Conservation (phyloP, 208 protist species). For the Tritrichomonas musculus region DNA sequence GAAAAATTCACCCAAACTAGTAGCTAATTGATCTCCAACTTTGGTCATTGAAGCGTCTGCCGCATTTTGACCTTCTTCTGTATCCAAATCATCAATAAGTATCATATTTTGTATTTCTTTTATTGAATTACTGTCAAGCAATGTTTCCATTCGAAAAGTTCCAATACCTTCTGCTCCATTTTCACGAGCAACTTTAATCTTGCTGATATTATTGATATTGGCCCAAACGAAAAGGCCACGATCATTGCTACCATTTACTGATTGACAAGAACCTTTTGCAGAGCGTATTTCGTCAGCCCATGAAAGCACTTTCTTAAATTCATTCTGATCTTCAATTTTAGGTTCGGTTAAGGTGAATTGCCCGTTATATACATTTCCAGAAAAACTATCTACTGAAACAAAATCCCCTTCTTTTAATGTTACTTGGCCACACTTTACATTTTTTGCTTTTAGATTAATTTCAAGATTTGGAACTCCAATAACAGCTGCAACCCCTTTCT, state of each 20-base stretch:
- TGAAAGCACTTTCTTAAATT: neutral
- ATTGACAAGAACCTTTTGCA: neutral
- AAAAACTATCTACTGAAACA: neutral
- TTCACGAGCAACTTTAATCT: neutral
- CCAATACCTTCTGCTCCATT: neutral
- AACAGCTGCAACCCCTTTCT: neutral
- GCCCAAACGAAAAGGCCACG: neutral
- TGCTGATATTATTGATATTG: neutral
- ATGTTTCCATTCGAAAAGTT: neutral
- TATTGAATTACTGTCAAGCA: neutral
- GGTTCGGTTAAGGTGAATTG: neutral
- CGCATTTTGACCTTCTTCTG: too few species aligned
- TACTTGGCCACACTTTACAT: neutral
- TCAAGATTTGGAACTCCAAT: neutral
- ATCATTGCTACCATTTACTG: neutral
- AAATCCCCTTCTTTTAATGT: neutral
- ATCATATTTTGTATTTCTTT: neutral
- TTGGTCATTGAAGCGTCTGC: neutral
- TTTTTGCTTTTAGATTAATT: neutral
- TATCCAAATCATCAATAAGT: neutral
- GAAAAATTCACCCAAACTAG: neutral
- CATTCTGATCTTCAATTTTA: neutral
- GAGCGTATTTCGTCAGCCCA: conserved; percentile 8
- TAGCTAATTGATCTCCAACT: neutral
- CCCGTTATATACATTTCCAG: neutral